These are phyloP conservation scores for Chaetomium globosum DNA, from an alignment of 2,329 filamentous ascomycete genomes.

Conservation along the genomic window DNA sequence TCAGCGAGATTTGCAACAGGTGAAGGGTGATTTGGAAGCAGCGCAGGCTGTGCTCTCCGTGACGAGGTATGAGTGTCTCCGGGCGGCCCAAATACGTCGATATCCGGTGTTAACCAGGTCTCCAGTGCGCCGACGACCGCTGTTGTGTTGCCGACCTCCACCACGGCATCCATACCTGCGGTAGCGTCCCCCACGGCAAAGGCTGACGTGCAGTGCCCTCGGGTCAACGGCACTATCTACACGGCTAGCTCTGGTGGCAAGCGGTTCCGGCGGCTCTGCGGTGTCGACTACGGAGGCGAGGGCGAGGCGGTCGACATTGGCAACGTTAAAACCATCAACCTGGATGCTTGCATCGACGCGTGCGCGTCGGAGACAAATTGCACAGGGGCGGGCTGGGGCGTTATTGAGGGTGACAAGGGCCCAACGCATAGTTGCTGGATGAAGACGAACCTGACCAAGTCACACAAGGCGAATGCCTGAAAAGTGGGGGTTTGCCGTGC, in stretches of 20 bases:
- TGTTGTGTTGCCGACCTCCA: background rate
- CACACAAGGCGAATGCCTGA: conserved; percentile 41
- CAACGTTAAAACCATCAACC: conserved; percentile 44
- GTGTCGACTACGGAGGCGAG: conserved; percentile 37
- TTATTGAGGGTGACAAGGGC: conserved; percentile 46
- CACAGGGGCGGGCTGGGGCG: conserved; percentile 51
- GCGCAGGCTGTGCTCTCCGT: conserved; percentile 21
- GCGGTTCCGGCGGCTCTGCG: conserved; percentile 37
- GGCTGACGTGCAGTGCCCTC: conserved; percentile 30
- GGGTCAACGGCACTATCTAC: conserved; percentile 38
- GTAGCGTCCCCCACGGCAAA: conserved; percentile 29
- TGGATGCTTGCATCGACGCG: conserved; percentile 50
- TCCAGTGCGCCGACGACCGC: background rate
- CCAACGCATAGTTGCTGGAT: conserved; percentile 49
- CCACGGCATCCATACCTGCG: conserved; percentile 12
- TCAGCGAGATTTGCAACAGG: conserved; percentile 35
- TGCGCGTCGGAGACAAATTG: conserved; percentile 48
- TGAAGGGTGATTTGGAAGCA: conserved; percentile 32
- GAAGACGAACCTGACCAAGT: conserved; percentile 44
- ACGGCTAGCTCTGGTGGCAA: conserved; percentile 31
- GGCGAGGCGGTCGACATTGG: conserved; percentile 41
- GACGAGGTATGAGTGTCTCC: background rate
- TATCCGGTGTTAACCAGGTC: background rate
- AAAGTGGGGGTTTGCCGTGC: conserved; percentile 51
- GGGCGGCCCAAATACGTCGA: background rate